A percentile compares a stretch with the other conserved stretches of the same genome.
These are phyloP conservation scores for Geranium incanum DNA, from an alignment of 441 rosid genomes.

Conservation along the genomic window DNA sequence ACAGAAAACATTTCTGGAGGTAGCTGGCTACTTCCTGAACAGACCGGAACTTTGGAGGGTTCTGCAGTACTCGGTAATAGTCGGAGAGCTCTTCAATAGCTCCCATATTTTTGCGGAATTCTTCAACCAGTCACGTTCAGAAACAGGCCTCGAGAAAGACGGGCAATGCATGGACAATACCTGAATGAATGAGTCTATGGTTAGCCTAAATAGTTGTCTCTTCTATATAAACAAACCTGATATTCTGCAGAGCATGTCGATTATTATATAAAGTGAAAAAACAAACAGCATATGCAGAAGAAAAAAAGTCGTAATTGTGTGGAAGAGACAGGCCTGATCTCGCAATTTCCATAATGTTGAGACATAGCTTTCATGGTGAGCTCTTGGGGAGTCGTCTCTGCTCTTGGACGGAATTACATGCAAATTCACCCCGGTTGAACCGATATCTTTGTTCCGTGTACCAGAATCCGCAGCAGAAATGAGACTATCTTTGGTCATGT, in stretches of 20 bases:
- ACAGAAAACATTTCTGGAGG: not conserved
- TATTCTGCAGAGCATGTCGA: not conserved
- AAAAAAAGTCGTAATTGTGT: not conserved
- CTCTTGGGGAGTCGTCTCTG: slow-evolving; percentile 40
- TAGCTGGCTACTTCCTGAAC: slow-evolving; percentile 44
- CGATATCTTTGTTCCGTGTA: slow-evolving; percentile 22
- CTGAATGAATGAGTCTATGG: slow-evolving; percentile 26
- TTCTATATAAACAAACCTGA: not conserved
- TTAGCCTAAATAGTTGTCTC: not conserved
- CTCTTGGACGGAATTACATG: slow-evolving; percentile 44
- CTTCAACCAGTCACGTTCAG: slow-evolving; percentile 80
- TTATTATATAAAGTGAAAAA: not conserved
- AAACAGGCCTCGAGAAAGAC: slow-evolving; percentile 47
- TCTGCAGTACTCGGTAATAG: slow-evolving; percentile 51
- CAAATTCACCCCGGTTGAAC: slow-evolving; percentile 27
- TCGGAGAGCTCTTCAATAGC: slow-evolving; percentile 52
- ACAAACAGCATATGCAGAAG: not conserved
- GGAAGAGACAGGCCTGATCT: slow-evolving; percentile 45
- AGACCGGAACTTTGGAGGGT: slow-evolving; percentile 49
- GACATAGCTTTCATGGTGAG: slow-evolving; percentile 44
- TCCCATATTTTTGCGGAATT: slow-evolving; percentile 81
- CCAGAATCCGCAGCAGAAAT: slow-evolving; percentile 10
- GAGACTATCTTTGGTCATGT: slow-evolving; percentile 21
- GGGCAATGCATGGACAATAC: slow-evolving; percentile 51
- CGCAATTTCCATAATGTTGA: slow-evolving; percentile 47